Evolutionary conservation across 1,139 yeast genomes (phyloP), one percentile per base, ranked within the genome.

Genomic region (Suhomyces ambrosiae): DNA sequence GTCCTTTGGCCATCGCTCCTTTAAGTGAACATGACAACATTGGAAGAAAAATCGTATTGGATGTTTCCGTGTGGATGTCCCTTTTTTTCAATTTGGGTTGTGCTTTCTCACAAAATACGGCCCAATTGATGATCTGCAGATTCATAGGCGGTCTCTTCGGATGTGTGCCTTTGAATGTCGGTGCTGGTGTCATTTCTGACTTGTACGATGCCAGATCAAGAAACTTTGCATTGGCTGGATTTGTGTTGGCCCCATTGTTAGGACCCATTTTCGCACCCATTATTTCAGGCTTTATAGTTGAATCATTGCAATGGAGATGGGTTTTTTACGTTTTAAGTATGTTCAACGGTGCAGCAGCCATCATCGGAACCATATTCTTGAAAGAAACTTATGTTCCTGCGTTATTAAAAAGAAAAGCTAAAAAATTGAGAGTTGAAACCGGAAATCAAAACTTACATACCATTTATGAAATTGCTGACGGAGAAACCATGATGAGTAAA

Each of bases 241-340:
- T 65, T 33, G 63, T 71, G 4, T 56, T 71, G 38, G 72, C 71
- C n/a, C 59, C 61, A 5, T 54, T 69, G 25, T 59, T 82, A 35
- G 90, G 89, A 0, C 85, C 86, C 1, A 79, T 78, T 0, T 58
- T 80, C 35, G 84, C 83, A 0, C 84, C 85, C 0, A 65, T 80
- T 5, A 65, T 78, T 18, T 68, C 81, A 1, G 84, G 85, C 1
- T 80, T 71, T 50, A 48, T 52, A 14, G 46, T 53, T n/a, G 53
- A 47, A 15, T 39, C 18, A 38, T 44, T 25, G 49, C 50, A 51
- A 12, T 71, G 76, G 76, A 57, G 74, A 46, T 71, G 76, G 76
- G 69, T 65, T 1, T 65, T 70, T 31, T 66, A 67, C 41, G 66
- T 70, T 4, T 60, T 71, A 42, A 57, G 70, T 24, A 67, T 69